phyloP scores from a whole-genome alignment of 1,284 basidiomycete genomes.

The Ceratobasidium papillatum region DNA sequence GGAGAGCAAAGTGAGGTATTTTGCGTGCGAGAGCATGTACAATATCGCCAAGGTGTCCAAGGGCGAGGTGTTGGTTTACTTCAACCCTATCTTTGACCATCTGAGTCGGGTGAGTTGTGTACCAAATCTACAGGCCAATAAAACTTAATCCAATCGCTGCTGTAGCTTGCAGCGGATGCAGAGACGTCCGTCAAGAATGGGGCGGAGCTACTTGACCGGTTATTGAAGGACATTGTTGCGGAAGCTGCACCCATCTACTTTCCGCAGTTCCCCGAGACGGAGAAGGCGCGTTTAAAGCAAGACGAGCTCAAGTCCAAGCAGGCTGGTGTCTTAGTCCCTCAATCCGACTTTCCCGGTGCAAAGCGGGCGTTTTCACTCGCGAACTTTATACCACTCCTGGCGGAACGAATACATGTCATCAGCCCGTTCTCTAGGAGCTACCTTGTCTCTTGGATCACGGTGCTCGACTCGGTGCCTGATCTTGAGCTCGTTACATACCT shows the following conservation, averaged over 20 bases:
- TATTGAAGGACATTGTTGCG: constrained; percentile 97
- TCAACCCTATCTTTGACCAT: constrained; percentile 98
- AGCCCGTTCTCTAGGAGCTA: constrained; percentile 97
- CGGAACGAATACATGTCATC: constrained; percentile 93
- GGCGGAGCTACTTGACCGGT: constrained; percentile 95
- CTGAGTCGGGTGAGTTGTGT: constrained; percentile 82
- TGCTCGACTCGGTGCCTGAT: constrained; percentile 96
- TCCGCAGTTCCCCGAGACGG: constrained; percentile 84
- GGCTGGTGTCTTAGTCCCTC: constrained; percentile 69
- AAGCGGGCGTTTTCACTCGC: constrained; percentile 89
- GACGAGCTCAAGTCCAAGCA: constrained; percentile 50
- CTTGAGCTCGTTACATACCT: constrained; percentile 94
- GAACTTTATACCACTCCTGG: constrained; percentile 92
- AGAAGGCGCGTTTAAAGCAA: constrained; percentile 61
- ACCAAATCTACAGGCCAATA: not conserved
- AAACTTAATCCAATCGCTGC: not conserved
- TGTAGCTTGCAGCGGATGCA: constrained; percentile 92
- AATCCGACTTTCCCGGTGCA: constrained; percentile 61
- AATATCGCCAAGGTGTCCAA: constrained; percentile 99
- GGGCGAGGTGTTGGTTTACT: constrained; percentile 95
- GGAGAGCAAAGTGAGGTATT: constrained; percentile 95
- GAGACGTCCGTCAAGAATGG: constrained; percentile 98
- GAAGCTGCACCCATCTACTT: constrained; percentile 97
- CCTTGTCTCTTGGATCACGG: constrained; percentile 95
- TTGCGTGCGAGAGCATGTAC: constrained; percentile 97